Conservation (phyloP, 768 basidiomycete genomes). For the Russula olivacea region DNA sequence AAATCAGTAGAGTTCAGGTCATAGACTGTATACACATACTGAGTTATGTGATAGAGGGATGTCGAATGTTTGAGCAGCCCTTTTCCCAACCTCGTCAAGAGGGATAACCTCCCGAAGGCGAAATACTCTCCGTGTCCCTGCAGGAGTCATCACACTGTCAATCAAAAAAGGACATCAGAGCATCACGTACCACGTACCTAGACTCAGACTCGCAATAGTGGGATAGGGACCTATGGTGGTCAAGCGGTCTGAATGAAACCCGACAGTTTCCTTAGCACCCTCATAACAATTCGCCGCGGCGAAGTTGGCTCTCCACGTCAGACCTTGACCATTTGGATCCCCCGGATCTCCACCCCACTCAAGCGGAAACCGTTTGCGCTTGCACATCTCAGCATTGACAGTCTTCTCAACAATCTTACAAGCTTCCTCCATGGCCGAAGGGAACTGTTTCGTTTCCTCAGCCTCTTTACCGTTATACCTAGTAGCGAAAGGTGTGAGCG, state of each 20-base stretch:
- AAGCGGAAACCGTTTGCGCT: slow-evolving; percentile 51
- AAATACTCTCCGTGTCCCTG: slow-evolving; percentile 61
- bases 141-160: not conserved
- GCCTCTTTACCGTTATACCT: slow-evolving; percentile 79
- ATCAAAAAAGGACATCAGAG: not conserved
- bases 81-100: slow-evolving; percentile 47
- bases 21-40: slow-evolving; percentile 36
- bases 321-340: slow-evolving; percentile 17
- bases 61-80: slow-evolving; percentile 68
- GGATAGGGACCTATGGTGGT: slow-evolving; percentile 80
- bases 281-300: slow-evolving; percentile 83
- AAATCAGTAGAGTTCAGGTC: slow-evolving; percentile 4
- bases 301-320: slow-evolving; percentile 72
- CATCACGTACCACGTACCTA: slow-evolving; percentile 43
- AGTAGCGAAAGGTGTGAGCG: not conserved
- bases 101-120: slow-evolving; percentile 75
- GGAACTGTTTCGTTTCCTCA: slow-evolving; percentile 51
- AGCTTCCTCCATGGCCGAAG: slow-evolving; percentile 70
- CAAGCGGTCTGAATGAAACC: slow-evolving; percentile 75
- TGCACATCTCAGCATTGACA: slow-evolving; percentile 65
- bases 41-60: slow-evolving; percentile 75
- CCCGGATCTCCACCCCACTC: slow-evolving; percentile 52
- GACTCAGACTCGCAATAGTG: slow-evolving; percentile 78
- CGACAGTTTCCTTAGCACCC: slow-evolving; percentile 76
- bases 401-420: slow-evolving; percentile 61